Conservation (phyloP, 2,329 filamentous ascomycete species). For the Beauveria rudraprayagi region DNA sequence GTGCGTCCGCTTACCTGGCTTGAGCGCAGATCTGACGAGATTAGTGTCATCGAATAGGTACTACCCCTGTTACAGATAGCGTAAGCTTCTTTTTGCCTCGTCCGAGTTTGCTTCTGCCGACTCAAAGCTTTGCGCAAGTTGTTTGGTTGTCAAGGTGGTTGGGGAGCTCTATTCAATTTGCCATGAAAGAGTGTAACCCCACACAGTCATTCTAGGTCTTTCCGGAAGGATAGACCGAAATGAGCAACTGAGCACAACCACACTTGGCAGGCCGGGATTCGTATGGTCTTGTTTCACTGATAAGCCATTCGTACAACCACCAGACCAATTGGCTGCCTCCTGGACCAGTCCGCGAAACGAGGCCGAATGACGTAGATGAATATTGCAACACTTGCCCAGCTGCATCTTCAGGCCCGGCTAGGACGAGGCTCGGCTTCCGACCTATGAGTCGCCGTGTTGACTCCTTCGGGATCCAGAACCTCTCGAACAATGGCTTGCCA, state of each 20-base stretch:
- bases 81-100: slow-evolving; percentile 8
- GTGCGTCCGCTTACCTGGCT: slow-evolving; percentile 6
- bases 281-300: not conserved
- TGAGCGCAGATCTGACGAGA: slow-evolving; percentile 11
- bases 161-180: no score
- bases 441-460: not conserved
- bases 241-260: not conserved
- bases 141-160: no score
- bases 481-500: slow-evolving; percentile 24
- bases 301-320: not conserved
- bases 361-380: not conserved
- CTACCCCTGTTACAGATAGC: slow-evolving; percentile 2
- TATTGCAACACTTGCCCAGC: no score
- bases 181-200: not conserved
- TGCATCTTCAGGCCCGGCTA: not conserved
- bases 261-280: slow-evolving; percentile 2
- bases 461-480: slow-evolving; percentile 22
- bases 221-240: not conserved
- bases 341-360: not conserved
- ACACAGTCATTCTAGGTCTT: not conserved
- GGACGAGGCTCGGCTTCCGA: not conserved
- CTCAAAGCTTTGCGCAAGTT: no score
- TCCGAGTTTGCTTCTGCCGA: not conserved
- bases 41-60: not conserved
- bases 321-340: not conserved